Conservation (phyloP, 2,329 filamentous ascomycete genomes). For the Dactylonectria macrodidyma region DNA sequence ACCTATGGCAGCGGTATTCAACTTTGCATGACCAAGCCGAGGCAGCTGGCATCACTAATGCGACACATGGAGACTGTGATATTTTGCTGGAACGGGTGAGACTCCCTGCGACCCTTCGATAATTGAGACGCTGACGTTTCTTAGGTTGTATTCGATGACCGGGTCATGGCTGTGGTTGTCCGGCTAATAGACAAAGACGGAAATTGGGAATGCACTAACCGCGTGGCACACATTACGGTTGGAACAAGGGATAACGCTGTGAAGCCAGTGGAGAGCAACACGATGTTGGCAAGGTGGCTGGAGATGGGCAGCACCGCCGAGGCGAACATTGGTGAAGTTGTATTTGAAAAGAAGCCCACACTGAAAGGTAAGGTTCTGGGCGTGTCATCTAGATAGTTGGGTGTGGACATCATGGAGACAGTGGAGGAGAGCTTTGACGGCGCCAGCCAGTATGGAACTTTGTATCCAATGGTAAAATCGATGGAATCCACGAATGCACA, state of each 20-base stretch:
- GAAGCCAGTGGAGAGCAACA: conserved; percentile 96
- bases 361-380: conserved; percentile 64
- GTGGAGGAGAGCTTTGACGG: neutral
- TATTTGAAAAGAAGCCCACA: conserved; percentile 64
- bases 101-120: conserved; percentile 6
- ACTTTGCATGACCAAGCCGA: conserved; percentile 68
- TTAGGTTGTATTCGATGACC: conserved; percentile 84
- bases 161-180: conserved; percentile 93
- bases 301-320: conserved; percentile 63
- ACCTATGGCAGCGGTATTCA: conserved; percentile 83
- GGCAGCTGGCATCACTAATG: conserved; percentile 48
- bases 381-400: conserved; percentile 63
- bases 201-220: conserved; percentile 81
- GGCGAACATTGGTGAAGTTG: conserved; percentile 63
- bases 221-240: conserved; percentile 88
- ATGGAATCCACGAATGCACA: too few relatives aligned
- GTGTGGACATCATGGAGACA: neutral
- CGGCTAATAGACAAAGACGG: conserved; percentile 73
- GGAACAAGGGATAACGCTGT: conserved; percentile 82
- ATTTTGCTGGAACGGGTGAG: conserved; percentile 74
- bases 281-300: conserved; percentile 83
- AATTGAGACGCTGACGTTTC: conserved; percentile 41
- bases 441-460: too few relatives aligned
- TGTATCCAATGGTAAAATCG: too few relatives aligned
- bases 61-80: conserved; percentile 72